Percentiles rank a stretch among this genome's conserved stretches.
Conservation (phyloP, 129 eudicot genomes). For the Flaveria robusta region DNA sequence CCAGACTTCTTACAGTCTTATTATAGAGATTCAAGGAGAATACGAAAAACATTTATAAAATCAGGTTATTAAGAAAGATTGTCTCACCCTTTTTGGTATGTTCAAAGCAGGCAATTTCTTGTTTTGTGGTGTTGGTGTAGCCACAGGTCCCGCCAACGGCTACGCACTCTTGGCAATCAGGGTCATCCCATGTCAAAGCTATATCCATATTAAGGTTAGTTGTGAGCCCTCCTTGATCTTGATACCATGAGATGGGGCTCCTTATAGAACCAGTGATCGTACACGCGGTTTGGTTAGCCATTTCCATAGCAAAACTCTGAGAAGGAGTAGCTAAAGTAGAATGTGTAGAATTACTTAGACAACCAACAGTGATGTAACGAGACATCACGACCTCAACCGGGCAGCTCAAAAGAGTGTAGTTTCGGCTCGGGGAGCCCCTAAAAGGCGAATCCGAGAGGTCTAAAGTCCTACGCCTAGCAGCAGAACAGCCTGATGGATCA, state of each 20-base stretch:
- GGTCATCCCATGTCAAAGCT: constrained; percentile 54
- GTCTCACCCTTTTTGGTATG: constrained; percentile 45
- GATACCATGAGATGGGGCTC: constrained; percentile 42
- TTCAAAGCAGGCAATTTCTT: constrained; percentile 38
- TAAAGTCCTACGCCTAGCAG: constrained; percentile 38
- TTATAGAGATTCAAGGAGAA: not conserved
- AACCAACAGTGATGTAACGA: constrained; percentile 45
- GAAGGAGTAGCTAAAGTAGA: constrained; percentile 53
- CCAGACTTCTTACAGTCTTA: not conserved
- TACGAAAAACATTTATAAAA: not conserved
- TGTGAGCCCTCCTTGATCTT: constrained; percentile 33
- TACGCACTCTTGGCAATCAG: constrained; percentile 59
- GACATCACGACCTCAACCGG: constrained; percentile 32
- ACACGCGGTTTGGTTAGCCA: constrained; percentile 37
- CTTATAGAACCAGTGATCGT: constrained; percentile 24
- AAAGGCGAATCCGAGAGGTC: constrained; percentile 61
- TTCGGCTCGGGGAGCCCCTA: constrained; percentile 18
- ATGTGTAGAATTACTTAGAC: constrained; percentile 68
- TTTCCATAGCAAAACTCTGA: constrained; percentile 23
- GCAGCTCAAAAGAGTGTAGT: constrained; percentile 62
- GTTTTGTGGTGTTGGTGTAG: constrained; percentile 34
- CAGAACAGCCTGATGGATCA: constrained; percentile 55
- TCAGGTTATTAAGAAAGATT: constrained; percentile 12
- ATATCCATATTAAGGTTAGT: constrained; percentile 45
- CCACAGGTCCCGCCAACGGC: constrained; percentile 58